Evolutionary conservation across 2,329 filamentous ascomycete genomes (phyloP).

Genomic region (Leptographium wingfieldii): DNA sequence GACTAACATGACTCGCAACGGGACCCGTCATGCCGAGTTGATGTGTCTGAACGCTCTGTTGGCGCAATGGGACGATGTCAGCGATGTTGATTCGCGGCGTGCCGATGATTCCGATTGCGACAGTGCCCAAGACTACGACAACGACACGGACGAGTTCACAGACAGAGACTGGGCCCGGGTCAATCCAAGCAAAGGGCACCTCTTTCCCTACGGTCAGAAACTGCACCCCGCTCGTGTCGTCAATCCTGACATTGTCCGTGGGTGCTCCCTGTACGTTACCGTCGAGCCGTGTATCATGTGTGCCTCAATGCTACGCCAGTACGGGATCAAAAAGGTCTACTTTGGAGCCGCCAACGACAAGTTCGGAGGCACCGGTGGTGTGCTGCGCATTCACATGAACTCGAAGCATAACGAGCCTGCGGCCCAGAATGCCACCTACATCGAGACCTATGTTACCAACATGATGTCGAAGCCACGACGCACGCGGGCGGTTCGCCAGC

Average conservation of each 20-base stretch:
- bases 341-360: slow-evolving; percentile 95
- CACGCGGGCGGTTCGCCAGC: not conserved
- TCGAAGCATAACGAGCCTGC: slow-evolving; percentile 27
- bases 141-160: slow-evolving; percentile 16
- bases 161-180: slow-evolving; percentile 37
- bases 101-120: slow-evolving; percentile 28
- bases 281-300: slow-evolving; percentile 99
- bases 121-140: slow-evolving; percentile 18
- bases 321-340: slow-evolving; percentile 78
- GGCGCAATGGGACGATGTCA: slow-evolving; percentile 24
- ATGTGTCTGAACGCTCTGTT: slow-evolving; percentile 59
- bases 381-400: slow-evolving; percentile 70
- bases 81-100: slow-evolving; percentile 16
- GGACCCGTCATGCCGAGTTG: slow-evolving; percentile 91
- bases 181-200: slow-evolving; percentile 39
- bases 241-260: slow-evolving; percentile 53
- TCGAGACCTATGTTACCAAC: slow-evolving; percentile 13
- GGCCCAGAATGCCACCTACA: slow-evolving; percentile 10
- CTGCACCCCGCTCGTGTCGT: slow-evolving; percentile 43
- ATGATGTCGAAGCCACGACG: slow-evolving; percentile 11
- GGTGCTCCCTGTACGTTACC: slow-evolving; percentile 80
- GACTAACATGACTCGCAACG: slow-evolving; percentile 81
- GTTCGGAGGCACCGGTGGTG: slow-evolving; percentile 91
- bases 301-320: slow-evolving; percentile 79
- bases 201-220: slow-evolving; percentile 51